These are phyloP conservation scores for Erysimum cheiranthoides DNA, from an alignment of 345 rosid species.

Conservation along the genomic window DNA sequence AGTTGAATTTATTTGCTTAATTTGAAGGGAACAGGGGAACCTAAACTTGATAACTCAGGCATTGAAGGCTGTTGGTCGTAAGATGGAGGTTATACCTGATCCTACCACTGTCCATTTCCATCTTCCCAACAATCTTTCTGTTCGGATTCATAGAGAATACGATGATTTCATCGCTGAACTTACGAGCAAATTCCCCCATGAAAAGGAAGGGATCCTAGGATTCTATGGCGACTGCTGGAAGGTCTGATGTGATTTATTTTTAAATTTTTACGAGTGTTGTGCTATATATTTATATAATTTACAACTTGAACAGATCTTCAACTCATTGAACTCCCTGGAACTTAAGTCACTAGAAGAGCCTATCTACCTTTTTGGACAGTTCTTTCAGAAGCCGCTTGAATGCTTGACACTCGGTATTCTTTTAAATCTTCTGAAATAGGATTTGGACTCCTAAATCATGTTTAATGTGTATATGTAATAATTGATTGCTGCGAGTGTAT, in stretches of 20 bases:
- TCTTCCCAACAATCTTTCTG: slow-evolving; percentile 76
- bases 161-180: slow-evolving; percentile 69
- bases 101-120: slow-evolving; percentile 97
- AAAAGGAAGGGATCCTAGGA: slow-evolving; percentile 79
- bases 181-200: slow-evolving; percentile 76
- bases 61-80: slow-evolving; percentile 83
- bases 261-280: slow-evolving; percentile 13
- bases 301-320: slow-evolving; percentile 65
- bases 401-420: slow-evolving; percentile 82
- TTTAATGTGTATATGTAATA: slow-evolving; percentile 15
- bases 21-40: slow-evolving; percentile 72
- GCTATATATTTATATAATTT: background rate
- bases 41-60: slow-evolving; percentile 90
- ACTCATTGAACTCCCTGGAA: slow-evolving; percentile 86
- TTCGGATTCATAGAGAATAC: slow-evolving; percentile 78
- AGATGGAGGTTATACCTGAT: slow-evolving; percentile 94
- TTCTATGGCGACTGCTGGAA: slow-evolving; percentile 93
- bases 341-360: slow-evolving; percentile 97
- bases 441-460: slow-evolving; percentile 6
- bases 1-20: slow-evolving; percentile 27
- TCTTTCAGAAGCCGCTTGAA: slow-evolving; percentile 87
- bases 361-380: slow-evolving; percentile 89
- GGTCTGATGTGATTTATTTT: slow-evolving; percentile 58
- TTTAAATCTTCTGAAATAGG: background rate
- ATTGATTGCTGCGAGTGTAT: background rate